A percentile compares a stretch with the other conserved stretches of the same genome.
phyloP scores from a whole-genome alignment of 768 basidiomycete genomes.

The Russula sp. region DNA sequence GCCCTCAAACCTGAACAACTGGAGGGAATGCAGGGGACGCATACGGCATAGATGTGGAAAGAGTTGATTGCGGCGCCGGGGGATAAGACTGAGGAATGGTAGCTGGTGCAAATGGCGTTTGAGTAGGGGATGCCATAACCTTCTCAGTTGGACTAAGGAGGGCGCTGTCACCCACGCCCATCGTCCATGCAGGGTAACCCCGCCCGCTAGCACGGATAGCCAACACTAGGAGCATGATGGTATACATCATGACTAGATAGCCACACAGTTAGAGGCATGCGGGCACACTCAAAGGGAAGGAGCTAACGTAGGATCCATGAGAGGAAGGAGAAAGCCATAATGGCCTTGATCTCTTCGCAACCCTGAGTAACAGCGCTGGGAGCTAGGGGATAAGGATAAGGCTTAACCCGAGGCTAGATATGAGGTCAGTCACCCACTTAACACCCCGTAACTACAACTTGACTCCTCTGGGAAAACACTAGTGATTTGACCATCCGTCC shows the following conservation, averaged over 20 bases:
- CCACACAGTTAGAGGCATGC: background rate
- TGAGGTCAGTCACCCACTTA: background rate
- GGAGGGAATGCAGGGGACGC: background rate
- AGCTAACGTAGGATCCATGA: slow-evolving; percentile 32
- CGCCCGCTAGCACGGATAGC: slow-evolving; percentile 25
- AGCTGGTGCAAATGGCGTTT: background rate
- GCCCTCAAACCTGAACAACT: background rate
- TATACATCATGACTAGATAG: slow-evolving; percentile 31
- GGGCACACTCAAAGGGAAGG: background rate
- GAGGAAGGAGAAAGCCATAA: slow-evolving; percentile 33
- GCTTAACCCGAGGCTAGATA: background rate
- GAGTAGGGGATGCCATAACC: background rate
- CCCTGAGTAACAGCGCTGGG: background rate
- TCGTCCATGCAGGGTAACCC: slow-evolving; percentile 30
- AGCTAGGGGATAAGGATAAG: background rate
- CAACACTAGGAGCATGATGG: slow-evolving; percentile 23
- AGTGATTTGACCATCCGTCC: background rate
- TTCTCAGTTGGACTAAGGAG: slow-evolving; percentile 11
- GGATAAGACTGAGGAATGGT: background rate
- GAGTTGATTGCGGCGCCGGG: background rate
- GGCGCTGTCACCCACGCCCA: slow-evolving; percentile 28
- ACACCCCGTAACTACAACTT: slow-evolving; percentile 18
- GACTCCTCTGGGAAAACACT: background rate
- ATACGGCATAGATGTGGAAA: background rate
- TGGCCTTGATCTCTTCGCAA: slow-evolving; percentile 29